These are phyloP conservation scores for Juglanconis sp. DNA, from an alignment of 2,329 filamentous ascomycete genomes.

Conservation along the genomic window DNA sequence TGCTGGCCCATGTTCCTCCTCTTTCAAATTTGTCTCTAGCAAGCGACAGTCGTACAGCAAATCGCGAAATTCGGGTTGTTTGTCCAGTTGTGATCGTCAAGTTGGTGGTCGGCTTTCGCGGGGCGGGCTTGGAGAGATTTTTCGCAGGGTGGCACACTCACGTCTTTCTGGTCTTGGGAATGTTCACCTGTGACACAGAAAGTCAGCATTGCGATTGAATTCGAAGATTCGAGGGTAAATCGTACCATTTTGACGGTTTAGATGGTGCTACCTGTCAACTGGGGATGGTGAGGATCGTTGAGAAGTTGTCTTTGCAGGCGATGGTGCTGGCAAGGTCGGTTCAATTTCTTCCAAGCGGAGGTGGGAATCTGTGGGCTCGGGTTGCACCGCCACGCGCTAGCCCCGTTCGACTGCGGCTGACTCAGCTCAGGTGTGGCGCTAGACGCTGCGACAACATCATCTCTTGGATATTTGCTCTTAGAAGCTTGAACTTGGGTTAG, in stretches of 20 bases:
- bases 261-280: slow-evolving; percentile 15
- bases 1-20: neutral
- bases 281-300: slow-evolving; percentile 13
- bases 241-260: slow-evolving; percentile 20
- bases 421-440: too few species aligned
- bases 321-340: neutral
- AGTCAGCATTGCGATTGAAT: slow-evolving; percentile 4
- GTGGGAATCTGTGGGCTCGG: slow-evolving; percentile 1
- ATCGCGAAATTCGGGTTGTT: neutral
- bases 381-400: too few species aligned
- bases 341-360: slow-evolving; percentile 9
- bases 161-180: slow-evolving; percentile 95
- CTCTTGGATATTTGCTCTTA: too few species aligned
- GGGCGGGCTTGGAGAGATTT: slow-evolving; percentile 82
- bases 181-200: slow-evolving; percentile 70
- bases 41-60: neutral
- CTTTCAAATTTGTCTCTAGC: neutral
- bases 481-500: too few species aligned
- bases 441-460: too few species aligned
- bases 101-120: slow-evolving; percentile 53
- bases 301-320: slow-evolving; percentile 8
- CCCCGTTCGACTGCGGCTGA: too few species aligned
- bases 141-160: slow-evolving; percentile 59
- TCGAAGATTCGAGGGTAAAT: neutral
- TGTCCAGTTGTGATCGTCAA: neutral